A percentile compares a stretch with the other conserved stretches of the same genome.
Evolutionary conservation across 2,329 filamentous ascomycete species (phyloP).

Genomic region (Byssothecium circinans): DNA sequence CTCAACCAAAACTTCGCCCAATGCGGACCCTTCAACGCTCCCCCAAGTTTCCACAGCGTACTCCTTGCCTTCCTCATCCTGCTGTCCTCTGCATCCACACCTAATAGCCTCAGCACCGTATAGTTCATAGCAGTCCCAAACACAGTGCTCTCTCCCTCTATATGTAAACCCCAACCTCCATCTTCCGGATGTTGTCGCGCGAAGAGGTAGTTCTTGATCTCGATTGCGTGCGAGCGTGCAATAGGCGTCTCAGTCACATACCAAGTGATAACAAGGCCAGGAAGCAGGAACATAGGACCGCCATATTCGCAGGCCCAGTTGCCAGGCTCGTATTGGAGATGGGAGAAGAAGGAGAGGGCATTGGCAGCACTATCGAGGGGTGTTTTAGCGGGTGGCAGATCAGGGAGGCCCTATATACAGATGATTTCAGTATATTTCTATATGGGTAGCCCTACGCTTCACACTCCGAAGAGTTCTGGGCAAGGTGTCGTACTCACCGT

Average conservation of each 20-base stretch:
- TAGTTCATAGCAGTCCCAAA: conserved; percentile 94
- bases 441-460: too few species aligned
- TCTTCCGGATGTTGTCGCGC: conserved; percentile 82
- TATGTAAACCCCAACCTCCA: conserved; percentile 96
- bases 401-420: conserved; percentile 67
- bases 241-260: conserved; percentile 89
- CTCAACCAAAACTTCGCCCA: conserved; percentile 98
- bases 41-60: conserved; percentile 81
- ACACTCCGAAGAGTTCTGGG: neutral
- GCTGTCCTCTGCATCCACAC: conserved; percentile 79
- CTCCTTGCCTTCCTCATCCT: conserved; percentile 82
- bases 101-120: conserved; percentile 74
- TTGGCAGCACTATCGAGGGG: conserved; percentile 80
- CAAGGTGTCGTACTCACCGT: conserved; percentile 56
- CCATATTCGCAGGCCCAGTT: conserved; percentile 99
- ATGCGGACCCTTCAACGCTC: conserved; percentile 80
- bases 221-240: conserved; percentile 74
- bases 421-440: neutral
- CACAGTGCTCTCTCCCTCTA: conserved; percentile 88
- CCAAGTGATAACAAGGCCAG: conserved; percentile 81
- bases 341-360: conserved; percentile 83
- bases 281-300: conserved; percentile 92
- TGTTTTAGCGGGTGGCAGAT: conserved; percentile 68
- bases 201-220: conserved; percentile 91
- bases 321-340: conserved; percentile 83